Conservation (phyloP, 257 asterid genomes). For the Ilex asprella region DNA sequence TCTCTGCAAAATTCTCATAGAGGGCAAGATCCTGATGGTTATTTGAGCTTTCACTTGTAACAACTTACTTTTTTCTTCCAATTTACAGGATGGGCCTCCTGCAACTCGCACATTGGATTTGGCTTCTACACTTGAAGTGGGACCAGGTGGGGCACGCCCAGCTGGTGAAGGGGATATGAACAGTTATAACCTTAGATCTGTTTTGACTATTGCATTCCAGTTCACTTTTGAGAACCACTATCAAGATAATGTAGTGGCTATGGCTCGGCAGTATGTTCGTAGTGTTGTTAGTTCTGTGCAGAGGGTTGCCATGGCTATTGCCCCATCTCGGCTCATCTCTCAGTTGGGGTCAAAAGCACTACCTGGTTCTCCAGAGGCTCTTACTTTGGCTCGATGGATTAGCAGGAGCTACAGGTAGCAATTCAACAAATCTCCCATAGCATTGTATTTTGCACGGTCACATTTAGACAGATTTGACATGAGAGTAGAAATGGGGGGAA, state of each 20-base stretch:
- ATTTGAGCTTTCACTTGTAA: neutral
- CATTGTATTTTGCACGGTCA: too few relatives aligned
- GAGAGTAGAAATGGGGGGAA: too few relatives aligned
- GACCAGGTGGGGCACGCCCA: conserved; percentile 47
- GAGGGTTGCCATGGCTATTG: conserved; percentile 82
- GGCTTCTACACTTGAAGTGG: conserved; percentile 81
- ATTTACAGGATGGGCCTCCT: conserved; percentile 56
- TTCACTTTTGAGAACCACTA: conserved; percentile 80
- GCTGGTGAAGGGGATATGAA: conserved; percentile 47
- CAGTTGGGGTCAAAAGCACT: conserved; percentile 50
- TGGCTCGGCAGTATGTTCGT: conserved; percentile 92
- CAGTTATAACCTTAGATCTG: conserved; percentile 61
- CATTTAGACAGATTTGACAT: too few relatives aligned
- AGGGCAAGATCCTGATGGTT: too few relatives aligned
- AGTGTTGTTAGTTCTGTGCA: conserved; percentile 81
- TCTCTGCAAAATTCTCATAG: too few relatives aligned
- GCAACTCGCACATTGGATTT: conserved; percentile 73
- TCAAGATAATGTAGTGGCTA: conserved; percentile 76
- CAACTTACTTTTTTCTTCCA: neutral
- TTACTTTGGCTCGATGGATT: conserved; percentile 68
- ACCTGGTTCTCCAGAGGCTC: conserved; percentile 80
- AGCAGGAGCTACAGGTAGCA: conserved; percentile 73
- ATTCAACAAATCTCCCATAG: neutral
- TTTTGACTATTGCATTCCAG: conserved; percentile 91
- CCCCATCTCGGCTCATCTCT: conserved; percentile 65